These are phyloP conservation scores for Beauveria rudraprayagi DNA, from an alignment of 2,329 filamentous ascomycete species.

Conservation along the genomic window DNA sequence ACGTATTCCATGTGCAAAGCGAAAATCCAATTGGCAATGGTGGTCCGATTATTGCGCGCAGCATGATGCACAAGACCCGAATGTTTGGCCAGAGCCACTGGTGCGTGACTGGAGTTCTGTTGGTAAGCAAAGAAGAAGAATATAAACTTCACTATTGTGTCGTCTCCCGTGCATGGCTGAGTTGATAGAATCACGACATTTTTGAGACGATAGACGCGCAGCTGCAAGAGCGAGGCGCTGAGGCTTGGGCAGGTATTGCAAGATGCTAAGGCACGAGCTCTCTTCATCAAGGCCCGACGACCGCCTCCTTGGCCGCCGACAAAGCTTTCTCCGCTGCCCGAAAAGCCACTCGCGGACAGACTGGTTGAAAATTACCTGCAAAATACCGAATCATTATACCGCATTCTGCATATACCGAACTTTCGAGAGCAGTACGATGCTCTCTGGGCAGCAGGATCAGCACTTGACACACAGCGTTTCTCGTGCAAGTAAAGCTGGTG, in stretches of 20 bases:
- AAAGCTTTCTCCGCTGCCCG: conserved; percentile 37
- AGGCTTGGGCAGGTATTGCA: conserved; percentile 29
- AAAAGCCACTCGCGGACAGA: conserved; percentile 34
- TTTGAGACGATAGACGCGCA: conserved; percentile 35
- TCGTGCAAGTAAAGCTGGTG: conserved; percentile 50
- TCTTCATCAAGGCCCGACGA: conserved; percentile 41
- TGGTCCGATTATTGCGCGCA: conserved; percentile 27
- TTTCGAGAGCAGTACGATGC: conserved; percentile 42
- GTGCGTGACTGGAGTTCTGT: conserved; percentile 36
- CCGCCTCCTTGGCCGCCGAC: conserved; percentile 39
- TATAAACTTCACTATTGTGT: too few relatives aligned
- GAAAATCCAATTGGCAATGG: conserved; percentile 27
- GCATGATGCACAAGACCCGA: conserved; percentile 46
- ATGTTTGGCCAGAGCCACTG: conserved; percentile 51
- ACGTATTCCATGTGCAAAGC: conserved; percentile 34
- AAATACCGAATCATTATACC: conserved; percentile 38
- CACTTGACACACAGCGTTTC: conserved; percentile 34
- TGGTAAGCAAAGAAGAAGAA: conserved; percentile 28
- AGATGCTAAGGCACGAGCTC: conserved; percentile 46
- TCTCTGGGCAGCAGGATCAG: conserved; percentile 32
- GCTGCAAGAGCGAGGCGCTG: conserved; percentile 29
- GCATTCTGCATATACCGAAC: conserved; percentile 43
- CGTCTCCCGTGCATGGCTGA: conserved; percentile 9
- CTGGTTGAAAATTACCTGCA: conserved; percentile 42
- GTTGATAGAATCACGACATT: conserved; percentile 32